A percentile compares a stretch with the other conserved stretches of the same genome.
These are phyloP conservation scores for Cyamopsis tetragonoloba DNA, from an alignment of 306 rosid genomes.

Conservation along the genomic window DNA sequence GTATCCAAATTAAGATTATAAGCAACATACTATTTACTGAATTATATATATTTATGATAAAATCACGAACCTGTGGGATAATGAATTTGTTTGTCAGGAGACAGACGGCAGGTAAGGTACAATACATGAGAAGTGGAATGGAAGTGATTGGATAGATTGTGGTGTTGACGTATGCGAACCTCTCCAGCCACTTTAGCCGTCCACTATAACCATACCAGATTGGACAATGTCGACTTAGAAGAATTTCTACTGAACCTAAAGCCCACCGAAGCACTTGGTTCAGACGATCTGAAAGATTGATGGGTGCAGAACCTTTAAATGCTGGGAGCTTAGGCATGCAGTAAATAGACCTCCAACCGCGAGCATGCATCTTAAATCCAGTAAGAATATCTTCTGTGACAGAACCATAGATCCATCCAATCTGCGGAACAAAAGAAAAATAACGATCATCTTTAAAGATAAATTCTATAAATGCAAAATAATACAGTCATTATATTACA, in stretches of 20 bases:
- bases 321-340: slow-evolving; percentile 86
- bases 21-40: neutral
- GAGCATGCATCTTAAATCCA: slow-evolving; percentile 95
- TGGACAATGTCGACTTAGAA: slow-evolving; percentile 83
- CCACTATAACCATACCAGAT: slow-evolving; percentile 91
- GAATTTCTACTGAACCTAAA: slow-evolving; percentile 85
- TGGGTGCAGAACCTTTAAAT: slow-evolving; percentile 93
- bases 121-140: slow-evolving; percentile 77
- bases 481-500: neutral
- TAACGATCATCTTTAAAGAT: neutral
- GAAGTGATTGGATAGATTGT: slow-evolving; percentile 84
- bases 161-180: slow-evolving; percentile 79
- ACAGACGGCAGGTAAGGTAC: slow-evolving; percentile 90
- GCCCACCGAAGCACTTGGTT: slow-evolving; percentile 98
- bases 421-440: slow-evolving; percentile 45
- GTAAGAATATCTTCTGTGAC: slow-evolving; percentile 96
- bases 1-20: neutral
- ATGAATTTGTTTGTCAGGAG: slow-evolving; percentile 90
- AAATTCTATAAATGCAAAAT: neutral
- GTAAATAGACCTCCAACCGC: slow-evolving; percentile 88
- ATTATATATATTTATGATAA: slow-evolving; percentile 6
- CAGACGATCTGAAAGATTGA: slow-evolving; percentile 92
- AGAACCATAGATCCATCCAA: slow-evolving; percentile 95
- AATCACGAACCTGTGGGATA: slow-evolving; percentile 78
- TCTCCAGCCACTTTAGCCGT: slow-evolving; percentile 82